phyloP scores from a whole-genome alignment of 805 yeast genomes.

The Monosporozyma siamensis region DNA sequence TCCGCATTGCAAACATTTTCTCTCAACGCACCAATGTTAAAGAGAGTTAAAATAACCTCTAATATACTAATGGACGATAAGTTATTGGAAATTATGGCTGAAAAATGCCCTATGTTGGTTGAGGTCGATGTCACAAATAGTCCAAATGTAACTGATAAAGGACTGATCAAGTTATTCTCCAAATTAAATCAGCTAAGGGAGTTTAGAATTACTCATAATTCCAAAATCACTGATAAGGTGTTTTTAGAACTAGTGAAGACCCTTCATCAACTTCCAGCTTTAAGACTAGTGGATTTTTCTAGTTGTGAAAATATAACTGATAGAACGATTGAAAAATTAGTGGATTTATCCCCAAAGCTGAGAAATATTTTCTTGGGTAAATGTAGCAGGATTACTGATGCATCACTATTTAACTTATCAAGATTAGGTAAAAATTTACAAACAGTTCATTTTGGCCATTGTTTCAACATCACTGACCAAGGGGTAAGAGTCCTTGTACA shows the following conservation, averaged over 20 bases:
- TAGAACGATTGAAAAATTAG: slow-evolving; percentile 61
- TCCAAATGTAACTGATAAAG: slow-evolving; percentile 57
- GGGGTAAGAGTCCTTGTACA: slow-evolving; percentile 72
- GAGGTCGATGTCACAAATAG: slow-evolving; percentile 87
- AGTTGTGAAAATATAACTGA: slow-evolving; percentile 78
- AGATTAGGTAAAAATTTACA: slow-evolving; percentile 71
- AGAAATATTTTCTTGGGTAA: slow-evolving; percentile 85
- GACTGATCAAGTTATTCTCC: slow-evolving; percentile 47
- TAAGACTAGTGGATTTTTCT: slow-evolving; percentile 78
- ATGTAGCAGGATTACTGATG: slow-evolving; percentile 79
- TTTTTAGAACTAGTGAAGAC: slow-evolving; percentile 32
- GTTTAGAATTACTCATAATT: slow-evolving; percentile 68
- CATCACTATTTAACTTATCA: slow-evolving; percentile 61
- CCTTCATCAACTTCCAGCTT: slow-evolving; percentile 40
- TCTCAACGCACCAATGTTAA: slow-evolving; percentile 58
- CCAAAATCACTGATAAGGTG: slow-evolving; percentile 58
- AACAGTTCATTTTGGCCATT: slow-evolving; percentile 89
- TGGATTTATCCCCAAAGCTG: slow-evolving; percentile 69
- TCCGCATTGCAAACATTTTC: slow-evolving; percentile 52
- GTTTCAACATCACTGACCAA: slow-evolving; percentile 78
- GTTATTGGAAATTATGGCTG: slow-evolving; percentile 49
- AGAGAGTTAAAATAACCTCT: slow-evolving; percentile 73
- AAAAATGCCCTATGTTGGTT: slow-evolving; percentile 69
- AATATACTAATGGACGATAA: slow-evolving; percentile 58
- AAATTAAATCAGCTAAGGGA: slow-evolving; percentile 71